Percentiles rank a stretch among this genome's conserved stretches.
Evolutionary conservation across 108 stramenopile species (phyloP).

Genomic region (Cyclotella distinguenda): DNA sequence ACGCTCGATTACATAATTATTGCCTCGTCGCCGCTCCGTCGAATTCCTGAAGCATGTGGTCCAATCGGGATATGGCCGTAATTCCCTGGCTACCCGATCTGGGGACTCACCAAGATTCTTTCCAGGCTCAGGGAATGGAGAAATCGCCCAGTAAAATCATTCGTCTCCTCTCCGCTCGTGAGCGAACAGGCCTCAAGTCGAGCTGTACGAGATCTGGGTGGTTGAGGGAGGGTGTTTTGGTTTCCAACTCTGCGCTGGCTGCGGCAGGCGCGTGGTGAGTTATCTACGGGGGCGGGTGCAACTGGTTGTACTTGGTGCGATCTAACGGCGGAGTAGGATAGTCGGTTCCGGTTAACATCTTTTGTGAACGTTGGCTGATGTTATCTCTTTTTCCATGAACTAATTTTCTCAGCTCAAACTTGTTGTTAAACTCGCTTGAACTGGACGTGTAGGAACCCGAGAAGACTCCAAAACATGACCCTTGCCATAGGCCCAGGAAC

Average conservation of each 20-base stretch:
- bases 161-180: slow-evolving; percentile 11
- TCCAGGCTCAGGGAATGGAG: not conserved
- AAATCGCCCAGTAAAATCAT: slow-evolving; percentile 5
- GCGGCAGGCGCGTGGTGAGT: slow-evolving; percentile 14
- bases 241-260: not conserved
- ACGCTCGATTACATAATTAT: no score
- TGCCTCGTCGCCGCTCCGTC: not conserved
- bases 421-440: not conserved
- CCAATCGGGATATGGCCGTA: slow-evolving; percentile 1
- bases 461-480: slow-evolving; percentile 76
- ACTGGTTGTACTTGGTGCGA: not conserved
- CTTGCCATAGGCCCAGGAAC: slow-evolving; percentile 74
- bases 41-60: not conserved
- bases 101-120: not conserved
- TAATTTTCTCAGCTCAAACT: not conserved
- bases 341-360: not conserved
- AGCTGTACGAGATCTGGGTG: not conserved
- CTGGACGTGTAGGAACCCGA: slow-evolving; percentile 53
- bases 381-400: not conserved
- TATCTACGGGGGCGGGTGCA: not conserved
- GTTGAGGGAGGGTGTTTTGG: slow-evolving; percentile 7
- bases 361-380: no score
- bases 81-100: slow-evolving; percentile 8
- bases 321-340: not conserved
- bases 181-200: slow-evolving; percentile 18